A percentile compares a stretch with the other conserved stretches of the same genome.
phyloP scores from a whole-genome alignment of 1,284 basidiomycete species.

The Chondrostereum purpureum region DNA sequence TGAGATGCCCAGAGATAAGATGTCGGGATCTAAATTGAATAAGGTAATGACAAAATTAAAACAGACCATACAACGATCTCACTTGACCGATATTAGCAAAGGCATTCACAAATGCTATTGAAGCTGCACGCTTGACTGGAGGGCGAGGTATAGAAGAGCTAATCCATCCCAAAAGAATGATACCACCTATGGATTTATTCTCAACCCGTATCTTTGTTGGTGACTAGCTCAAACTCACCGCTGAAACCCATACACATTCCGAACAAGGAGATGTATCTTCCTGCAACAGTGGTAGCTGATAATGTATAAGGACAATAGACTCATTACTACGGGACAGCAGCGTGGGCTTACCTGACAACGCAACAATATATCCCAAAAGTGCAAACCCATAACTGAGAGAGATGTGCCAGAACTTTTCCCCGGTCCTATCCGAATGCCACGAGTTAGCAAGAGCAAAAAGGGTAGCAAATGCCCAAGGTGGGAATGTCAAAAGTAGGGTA shows the following conservation, averaged over 20 bases:
- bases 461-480: conserved; percentile 18
- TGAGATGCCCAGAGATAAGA: conserved; percentile 16
- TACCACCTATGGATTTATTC: conserved; percentile 31
- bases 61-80: not conserved
- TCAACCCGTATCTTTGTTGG: conserved; percentile 38
- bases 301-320: not conserved
- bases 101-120: conserved; percentile 15
- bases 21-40: conserved; percentile 13
- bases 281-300: conserved; percentile 11
- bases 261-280: conserved; percentile 15
- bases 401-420: conserved; percentile 16
- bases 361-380: conserved; percentile 15
- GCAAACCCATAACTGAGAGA: conserved; percentile 13
- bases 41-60: not conserved
- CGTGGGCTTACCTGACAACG: conserved; percentile 10
- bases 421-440: conserved; percentile 16
- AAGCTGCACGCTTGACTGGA: conserved; percentile 16
- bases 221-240: conserved; percentile 7
- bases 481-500: conserved; percentile 19
- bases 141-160: conserved; percentile 15
- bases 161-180: conserved; percentile 15
- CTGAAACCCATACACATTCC: conserved; percentile 17
- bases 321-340: not conserved
- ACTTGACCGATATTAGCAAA: conserved; percentile 18
- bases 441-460: conserved; percentile 14